Base-by-base conservation (phyloP, 1,139 yeast genomes). In the Arxiozyma slooffiae region DNA sequence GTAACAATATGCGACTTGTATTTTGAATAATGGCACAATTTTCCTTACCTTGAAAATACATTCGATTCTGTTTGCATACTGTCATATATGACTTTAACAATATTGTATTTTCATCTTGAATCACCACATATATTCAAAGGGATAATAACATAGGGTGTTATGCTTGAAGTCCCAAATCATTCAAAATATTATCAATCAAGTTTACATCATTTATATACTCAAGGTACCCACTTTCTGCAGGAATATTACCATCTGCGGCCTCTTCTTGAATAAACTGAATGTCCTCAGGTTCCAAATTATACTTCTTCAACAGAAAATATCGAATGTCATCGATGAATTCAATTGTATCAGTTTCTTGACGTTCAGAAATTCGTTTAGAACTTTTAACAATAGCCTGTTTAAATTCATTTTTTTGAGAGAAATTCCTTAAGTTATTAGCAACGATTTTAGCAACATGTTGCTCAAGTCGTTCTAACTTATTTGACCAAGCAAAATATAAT, bases 291-390 rank as follows among this genome's bases (percentile, higher is more conserved):
- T 73, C 60, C 57, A 73, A 51, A 51, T 69, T 50, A 54, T 66
- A 54, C 46, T 67, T 61, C 57, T 71, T 55, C 9, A 64, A 50
- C 6, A 85, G 65, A 57, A 81, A 83, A 64, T 76, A 85, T 54
- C 90, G 71, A 11, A 85, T 81, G 67, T 85, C 95, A 67, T 85
- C 95, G 41, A 85, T 71, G 56, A 85, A 69, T 60, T 85, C 95
- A 62, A 85, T 82, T 1, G 94, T 82, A 67, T 85, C 95, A 0
- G 86, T 82, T 52, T 79, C 85, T 58, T 85, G 82, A 62, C 94
- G 74, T 18, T 67, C 69, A 22, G 73, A 63, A 51, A 85, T 83
- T 58, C 88, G 70, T 14, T 64, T 60, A 0, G 94, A 85, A 60
- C 85, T 77, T 62, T 60, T 75, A 22, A 61, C 16, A 7, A 79